A percentile compares a stretch with the other conserved stretches of the same genome.
These are phyloP conservation scores for Daldinia concentrica DNA, from an alignment of 495 filamentous ascomycete species.

Conservation along the genomic window DNA sequence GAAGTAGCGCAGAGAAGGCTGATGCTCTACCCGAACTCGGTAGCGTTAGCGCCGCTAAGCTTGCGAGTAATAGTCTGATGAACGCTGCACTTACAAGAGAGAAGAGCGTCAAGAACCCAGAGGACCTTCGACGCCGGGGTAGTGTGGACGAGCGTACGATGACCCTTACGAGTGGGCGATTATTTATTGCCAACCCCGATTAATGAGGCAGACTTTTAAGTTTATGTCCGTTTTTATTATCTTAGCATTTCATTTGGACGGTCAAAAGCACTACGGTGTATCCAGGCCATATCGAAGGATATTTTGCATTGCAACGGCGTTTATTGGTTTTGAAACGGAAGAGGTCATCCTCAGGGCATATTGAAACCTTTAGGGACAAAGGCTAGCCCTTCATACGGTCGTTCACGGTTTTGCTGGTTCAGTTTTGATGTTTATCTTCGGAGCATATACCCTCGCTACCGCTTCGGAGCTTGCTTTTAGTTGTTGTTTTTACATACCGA, in stretches of 20 bases:
- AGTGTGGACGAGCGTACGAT: conserved; percentile 96
- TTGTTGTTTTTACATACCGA: neutral
- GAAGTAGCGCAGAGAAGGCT: conserved; percentile 63
- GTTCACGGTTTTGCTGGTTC: conserved; percentile 34
- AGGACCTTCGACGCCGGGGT: conserved; percentile 82
- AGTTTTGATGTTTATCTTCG: conserved; percentile 28
- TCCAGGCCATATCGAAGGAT: conserved; percentile 21
- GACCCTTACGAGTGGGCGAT: conserved; percentile 76
- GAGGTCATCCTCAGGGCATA: conserved; percentile 37
- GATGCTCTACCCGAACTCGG: conserved; percentile 60
- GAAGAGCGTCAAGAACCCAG: conserved; percentile 74
- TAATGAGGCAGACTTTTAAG: conserved; percentile 39
- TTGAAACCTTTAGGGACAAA: conserved; percentile 34
- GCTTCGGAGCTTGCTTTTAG: conserved; percentile 30
- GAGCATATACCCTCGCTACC: conserved; percentile 49
- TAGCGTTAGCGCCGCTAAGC: conserved; percentile 44
- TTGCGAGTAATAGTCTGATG: conserved; percentile 62
- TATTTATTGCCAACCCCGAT: conserved; percentile 97
- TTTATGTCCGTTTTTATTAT: neutral
- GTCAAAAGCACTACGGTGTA: conserved; percentile 15
- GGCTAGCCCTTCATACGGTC: conserved; percentile 43
- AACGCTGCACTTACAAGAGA: conserved; percentile 63
- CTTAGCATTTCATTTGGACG: conserved; percentile 11
- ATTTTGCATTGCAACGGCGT: conserved; percentile 47
- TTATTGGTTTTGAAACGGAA: conserved; percentile 31